A percentile compares a stretch with the other conserved stretches of the same genome.
These are phyloP conservation scores for Epichloe bromicola DNA, from an alignment of 2,329 filamentous ascomycete genomes.

Conservation along the genomic window DNA sequence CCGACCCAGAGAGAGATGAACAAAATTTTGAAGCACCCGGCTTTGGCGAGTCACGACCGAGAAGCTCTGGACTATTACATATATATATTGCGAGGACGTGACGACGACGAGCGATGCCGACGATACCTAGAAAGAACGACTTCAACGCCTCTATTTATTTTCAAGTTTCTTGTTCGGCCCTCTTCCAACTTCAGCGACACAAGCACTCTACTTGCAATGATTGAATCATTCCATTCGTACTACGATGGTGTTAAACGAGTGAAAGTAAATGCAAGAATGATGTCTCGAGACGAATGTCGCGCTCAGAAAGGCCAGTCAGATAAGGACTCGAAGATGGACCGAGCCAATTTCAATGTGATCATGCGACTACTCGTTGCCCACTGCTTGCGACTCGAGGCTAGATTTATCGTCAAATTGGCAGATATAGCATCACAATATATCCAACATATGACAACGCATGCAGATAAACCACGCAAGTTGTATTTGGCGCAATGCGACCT, in stretches of 20 bases:
- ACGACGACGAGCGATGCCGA: conserved; percentile 19
- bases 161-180: conserved; percentile 18
- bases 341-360: conserved; percentile 13
- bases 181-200: conserved; percentile 13
- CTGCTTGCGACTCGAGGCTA: conserved; percentile 20
- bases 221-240: conserved; percentile 14
- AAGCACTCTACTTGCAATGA: conserved; percentile 13
- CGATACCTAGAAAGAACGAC: conserved; percentile 16
- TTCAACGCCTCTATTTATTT: conserved; percentile 17
- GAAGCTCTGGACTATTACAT: conserved; percentile 14
- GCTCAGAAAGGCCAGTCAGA: not conserved
- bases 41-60: conserved; percentile 11
- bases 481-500: conserved; percentile 18
- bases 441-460: conserved; percentile 8
- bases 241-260: conserved; percentile 1
- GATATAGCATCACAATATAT: conserved; percentile 16
- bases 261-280: not conserved
- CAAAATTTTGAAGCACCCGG: conserved; percentile 9
- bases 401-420: conserved; percentile 19
- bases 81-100: conserved; percentile 16
- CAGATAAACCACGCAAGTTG: conserved; percentile 8
- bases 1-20: conserved; percentile 14
- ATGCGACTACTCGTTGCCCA: conserved; percentile 17
- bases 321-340: conserved; percentile 4
- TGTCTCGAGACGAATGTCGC: conserved; percentile 1